Conservation (phyloP, 768 basidiomycete species). For the Myochromella boudieri region DNA sequence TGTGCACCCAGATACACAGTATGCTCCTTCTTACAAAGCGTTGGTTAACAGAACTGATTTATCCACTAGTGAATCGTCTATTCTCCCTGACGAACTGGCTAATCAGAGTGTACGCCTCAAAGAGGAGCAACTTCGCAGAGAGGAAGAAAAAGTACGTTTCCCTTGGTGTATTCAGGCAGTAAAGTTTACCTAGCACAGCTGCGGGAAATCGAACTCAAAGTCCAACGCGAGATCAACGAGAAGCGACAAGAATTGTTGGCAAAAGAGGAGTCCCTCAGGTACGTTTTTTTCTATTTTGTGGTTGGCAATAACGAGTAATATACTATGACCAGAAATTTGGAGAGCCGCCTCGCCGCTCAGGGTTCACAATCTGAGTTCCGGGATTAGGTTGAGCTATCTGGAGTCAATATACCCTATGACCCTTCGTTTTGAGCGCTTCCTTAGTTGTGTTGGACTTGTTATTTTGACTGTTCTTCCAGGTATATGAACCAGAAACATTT, state of each 20-base stretch:
- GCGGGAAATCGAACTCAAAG: constrained; percentile 96
- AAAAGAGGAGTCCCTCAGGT: constrained; percentile 93
- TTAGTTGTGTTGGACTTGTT: constrained; percentile 30
- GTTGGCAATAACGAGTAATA: not conserved
- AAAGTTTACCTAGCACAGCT: constrained; percentile 45
- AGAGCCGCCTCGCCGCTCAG: constrained; percentile 88
- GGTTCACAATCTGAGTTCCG: constrained; percentile 81
- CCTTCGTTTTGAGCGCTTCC: constrained; percentile 19
- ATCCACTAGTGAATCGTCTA: constrained; percentile 72
- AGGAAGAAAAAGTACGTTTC: constrained; percentile 83
- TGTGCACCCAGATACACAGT: constrained; percentile 79
- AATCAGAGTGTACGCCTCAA: constrained; percentile 96
- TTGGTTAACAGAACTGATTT: constrained; percentile 7
- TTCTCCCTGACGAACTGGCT: constrained; percentile 94
- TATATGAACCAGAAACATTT: constrained; percentile 23
- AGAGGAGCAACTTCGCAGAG: constrained; percentile 95
- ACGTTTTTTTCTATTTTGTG: not conserved
- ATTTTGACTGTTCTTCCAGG: constrained; percentile 29
- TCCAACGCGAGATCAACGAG: constrained; percentile 97
- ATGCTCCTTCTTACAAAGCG: constrained; percentile 22
- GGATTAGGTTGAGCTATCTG: constrained; percentile 40
- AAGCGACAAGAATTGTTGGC: constrained; percentile 95
- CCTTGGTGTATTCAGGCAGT: constrained; percentile 4
- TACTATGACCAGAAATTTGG: constrained; percentile 62
- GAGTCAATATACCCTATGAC: constrained; percentile 20